These are phyloP conservation scores for Colletotrichum tofieldiae DNA, from an alignment of 2,329 filamentous ascomycete genomes.

Conservation along the genomic window DNA sequence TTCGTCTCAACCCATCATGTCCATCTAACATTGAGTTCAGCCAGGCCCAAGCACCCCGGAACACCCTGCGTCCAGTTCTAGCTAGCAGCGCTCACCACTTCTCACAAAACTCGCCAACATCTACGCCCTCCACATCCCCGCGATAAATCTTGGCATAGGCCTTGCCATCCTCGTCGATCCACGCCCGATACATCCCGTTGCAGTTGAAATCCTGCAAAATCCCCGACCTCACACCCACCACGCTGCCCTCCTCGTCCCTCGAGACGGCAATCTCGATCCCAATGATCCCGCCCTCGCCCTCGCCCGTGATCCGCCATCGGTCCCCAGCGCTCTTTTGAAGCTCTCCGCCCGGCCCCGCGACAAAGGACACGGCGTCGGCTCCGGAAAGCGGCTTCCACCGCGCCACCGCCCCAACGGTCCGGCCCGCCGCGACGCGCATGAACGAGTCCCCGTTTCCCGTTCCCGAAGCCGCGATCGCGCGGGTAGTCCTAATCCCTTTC, in stretches of 20 bases:
- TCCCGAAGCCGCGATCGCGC: constrained; percentile 76
- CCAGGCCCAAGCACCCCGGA: neutral
- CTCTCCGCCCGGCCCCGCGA: constrained; percentile 81
- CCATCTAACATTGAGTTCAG: neutral
- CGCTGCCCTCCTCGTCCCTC: constrained; percentile 58
- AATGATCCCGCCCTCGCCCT: constrained; percentile 90
- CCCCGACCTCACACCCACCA: constrained; percentile 60
- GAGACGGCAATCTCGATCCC: constrained; percentile 77
- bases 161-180: constrained; percentile 75
- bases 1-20: neutral
- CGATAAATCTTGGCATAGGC: constrained; percentile 72
- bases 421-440: constrained; percentile 78
- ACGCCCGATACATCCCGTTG: constrained; percentile 89
- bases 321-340: constrained; percentile 81
- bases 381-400: constrained; percentile 72
- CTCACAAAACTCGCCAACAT: constrained; percentile 19
- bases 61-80: neutral
- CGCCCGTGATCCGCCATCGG: constrained; percentile 80
- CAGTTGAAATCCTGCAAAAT: constrained; percentile 88
- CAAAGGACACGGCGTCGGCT: constrained; percentile 71
- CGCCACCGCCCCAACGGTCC: constrained; percentile 81
- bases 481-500: constrained; percentile 53
- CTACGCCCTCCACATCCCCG: constrained; percentile 43
- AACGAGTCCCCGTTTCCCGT: constrained; percentile 94
- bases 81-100: constrained; percentile 17